phyloP scores from a whole-genome alignment of 108 stramenopile species.

The Stephanodiscus minutulus region DNA sequence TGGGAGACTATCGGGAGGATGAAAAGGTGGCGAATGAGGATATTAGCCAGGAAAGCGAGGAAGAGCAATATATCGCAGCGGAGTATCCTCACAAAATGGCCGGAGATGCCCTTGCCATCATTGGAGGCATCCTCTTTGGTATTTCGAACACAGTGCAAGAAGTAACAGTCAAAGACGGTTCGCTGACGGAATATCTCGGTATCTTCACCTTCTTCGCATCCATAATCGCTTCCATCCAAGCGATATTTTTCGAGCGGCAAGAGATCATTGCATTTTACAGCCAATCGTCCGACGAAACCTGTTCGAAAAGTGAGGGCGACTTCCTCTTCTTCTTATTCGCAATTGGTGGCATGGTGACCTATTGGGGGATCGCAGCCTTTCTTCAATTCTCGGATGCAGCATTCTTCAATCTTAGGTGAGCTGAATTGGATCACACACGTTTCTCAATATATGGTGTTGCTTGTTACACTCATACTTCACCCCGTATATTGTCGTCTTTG shows the following conservation, averaged over 20 bases:
- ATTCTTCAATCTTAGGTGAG: slow-evolving; percentile 67
- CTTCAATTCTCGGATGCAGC: slow-evolving; percentile 74
- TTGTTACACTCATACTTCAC: neutral
- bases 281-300: slow-evolving; percentile 27
- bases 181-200: slow-evolving; percentile 81
- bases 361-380: slow-evolving; percentile 68
- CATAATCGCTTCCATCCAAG: slow-evolving; percentile 62
- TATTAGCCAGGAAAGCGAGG: slow-evolving; percentile 21
- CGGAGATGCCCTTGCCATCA: slow-evolving; percentile 88
- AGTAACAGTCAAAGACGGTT: slow-evolving; percentile 58
- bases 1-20: slow-evolving; percentile 77
- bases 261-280: slow-evolving; percentile 53
- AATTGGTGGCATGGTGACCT: slow-evolving; percentile 49
- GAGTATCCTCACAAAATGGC: slow-evolving; percentile 68
- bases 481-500: neutral
- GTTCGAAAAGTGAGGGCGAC: slow-evolving; percentile 42
- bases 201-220: slow-evolving; percentile 84
- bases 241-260: slow-evolving; percentile 64
- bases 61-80: slow-evolving; percentile 42
- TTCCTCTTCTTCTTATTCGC: slow-evolving; percentile 60
- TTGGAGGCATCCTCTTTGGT: slow-evolving; percentile 90
- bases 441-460: too few relatives aligned
- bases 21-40: slow-evolving; percentile 21
- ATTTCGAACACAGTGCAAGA: slow-evolving; percentile 83
- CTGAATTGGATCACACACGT: neutral